phyloP scores from a whole-genome alignment of 495 filamentous ascomycete species.

The Xylaria flabelliformis region DNA sequence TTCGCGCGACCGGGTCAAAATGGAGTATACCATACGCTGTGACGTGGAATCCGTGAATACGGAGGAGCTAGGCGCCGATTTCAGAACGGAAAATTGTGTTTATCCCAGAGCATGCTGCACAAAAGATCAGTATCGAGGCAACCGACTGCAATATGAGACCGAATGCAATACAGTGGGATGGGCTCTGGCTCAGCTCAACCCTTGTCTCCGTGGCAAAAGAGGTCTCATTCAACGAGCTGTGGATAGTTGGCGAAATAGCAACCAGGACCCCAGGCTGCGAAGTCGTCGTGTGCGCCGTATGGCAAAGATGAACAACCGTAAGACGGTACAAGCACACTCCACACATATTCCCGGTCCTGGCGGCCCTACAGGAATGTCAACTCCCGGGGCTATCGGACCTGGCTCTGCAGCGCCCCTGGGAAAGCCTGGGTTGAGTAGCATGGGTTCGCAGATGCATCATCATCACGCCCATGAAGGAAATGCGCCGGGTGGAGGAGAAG shows the following conservation, averaged over 20 bases:
- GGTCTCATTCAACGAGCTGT: constrained; percentile 96
- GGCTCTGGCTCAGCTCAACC: constrained; percentile 93
- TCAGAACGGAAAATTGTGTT: constrained; percentile 98
- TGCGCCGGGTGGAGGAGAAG: constrained; percentile 73
- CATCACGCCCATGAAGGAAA: constrained; percentile 81
- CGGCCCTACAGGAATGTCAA: constrained; percentile 60
- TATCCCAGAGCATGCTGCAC: constrained; percentile 93
- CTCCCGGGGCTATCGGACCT: constrained; percentile 52
- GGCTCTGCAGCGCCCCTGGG: constrained; percentile 54
- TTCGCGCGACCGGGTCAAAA: constrained; percentile 95
- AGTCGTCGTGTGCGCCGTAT: constrained; percentile 90
- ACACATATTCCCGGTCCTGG: constrained; percentile 58
- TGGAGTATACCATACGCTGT: constrained; percentile 98
- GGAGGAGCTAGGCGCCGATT: constrained; percentile 80
- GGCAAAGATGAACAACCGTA: constrained; percentile 92
- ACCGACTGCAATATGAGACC: constrained; percentile 93
- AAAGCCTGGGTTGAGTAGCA: constrained; percentile 64
- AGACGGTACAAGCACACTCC: constrained; percentile 60
- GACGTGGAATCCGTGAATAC: constrained; percentile 97
- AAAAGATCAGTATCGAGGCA: constrained; percentile 95
- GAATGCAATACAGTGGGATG: constrained; percentile 99
- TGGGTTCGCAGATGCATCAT: constrained; percentile 62
- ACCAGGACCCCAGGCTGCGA: constrained; percentile 88
- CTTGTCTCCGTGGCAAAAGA: constrained; percentile 86
- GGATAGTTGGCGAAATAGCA: constrained; percentile 98